Conservation (phyloP, 169 alveolate genomes). For the Babesia gibsoni region DNA sequence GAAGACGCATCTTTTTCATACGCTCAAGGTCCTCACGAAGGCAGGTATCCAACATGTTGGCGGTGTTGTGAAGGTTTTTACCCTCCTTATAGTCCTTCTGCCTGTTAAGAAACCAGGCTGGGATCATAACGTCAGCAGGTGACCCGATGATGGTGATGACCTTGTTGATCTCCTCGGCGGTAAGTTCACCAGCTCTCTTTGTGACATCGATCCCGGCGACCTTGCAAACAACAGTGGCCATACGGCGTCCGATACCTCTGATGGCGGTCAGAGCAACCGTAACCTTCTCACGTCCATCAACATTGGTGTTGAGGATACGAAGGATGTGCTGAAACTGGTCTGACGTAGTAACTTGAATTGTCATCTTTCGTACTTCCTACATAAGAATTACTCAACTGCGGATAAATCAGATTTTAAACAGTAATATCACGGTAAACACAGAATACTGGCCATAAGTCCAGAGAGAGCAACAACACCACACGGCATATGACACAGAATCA, state of each 20-base stretch:
- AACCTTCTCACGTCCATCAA: conserved; percentile 97
- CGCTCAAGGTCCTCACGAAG: conserved; percentile 99
- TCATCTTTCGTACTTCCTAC: conserved; percentile 52
- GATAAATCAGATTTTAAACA: background rate
- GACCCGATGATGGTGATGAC: conserved; percentile 82
- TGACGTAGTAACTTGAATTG: conserved; percentile 71
- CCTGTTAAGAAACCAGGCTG: conserved; percentile 98
- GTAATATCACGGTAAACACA: no score
- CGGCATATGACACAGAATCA: no score
- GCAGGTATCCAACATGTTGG: conserved; percentile 94
- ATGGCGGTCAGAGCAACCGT: conserved; percentile 95
- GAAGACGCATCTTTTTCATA: conserved; percentile 95
- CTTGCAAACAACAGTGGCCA: conserved; percentile 94
- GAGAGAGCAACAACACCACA: no score
- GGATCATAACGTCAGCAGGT: conserved; percentile 94
- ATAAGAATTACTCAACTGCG: background rate
- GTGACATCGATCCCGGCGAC: conserved; percentile 95
- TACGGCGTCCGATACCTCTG: conserved; percentile 98
- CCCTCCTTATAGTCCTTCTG: conserved; percentile 96
- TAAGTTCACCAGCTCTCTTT: conserved; percentile 98
- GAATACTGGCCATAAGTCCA: no score
- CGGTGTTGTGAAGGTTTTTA: conserved; percentile 88
- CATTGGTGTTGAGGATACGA: conserved; percentile 98
- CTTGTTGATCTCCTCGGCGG: conserved; percentile 91
- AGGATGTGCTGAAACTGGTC: conserved; percentile 95